Evolutionary conservation across 2,329 filamentous ascomycete genomes (phyloP).

Genomic region (Xylaria sp.): DNA sequence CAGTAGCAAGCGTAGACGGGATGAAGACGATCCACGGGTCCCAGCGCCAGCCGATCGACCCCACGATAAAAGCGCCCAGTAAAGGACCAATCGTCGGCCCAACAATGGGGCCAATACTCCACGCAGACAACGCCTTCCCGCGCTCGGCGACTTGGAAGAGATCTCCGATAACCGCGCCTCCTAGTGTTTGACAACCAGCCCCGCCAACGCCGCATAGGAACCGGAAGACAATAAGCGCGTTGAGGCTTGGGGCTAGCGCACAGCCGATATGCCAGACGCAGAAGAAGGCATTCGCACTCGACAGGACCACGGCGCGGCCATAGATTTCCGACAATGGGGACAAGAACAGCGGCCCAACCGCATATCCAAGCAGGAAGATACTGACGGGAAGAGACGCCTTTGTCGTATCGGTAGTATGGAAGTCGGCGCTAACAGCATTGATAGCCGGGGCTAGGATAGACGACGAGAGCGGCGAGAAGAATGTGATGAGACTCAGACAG

Average conservation of each 20-base stretch:
- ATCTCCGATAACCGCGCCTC: slow-evolving; percentile 66
- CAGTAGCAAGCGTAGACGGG: slow-evolving; percentile 51
- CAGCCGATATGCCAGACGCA: slow-evolving; percentile 72
- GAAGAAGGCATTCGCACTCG: slow-evolving; percentile 68
- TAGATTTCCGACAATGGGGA: slow-evolving; percentile 73
- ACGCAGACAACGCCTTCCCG: slow-evolving; percentile 62
- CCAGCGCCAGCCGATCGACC: slow-evolving; percentile 65
- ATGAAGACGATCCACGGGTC: slow-evolving; percentile 65
- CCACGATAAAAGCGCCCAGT: slow-evolving; percentile 61
- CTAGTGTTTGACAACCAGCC: slow-evolving; percentile 64
- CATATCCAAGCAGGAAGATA: slow-evolving; percentile 71
- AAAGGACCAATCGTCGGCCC: slow-evolving; percentile 62
- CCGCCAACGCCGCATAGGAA: slow-evolving; percentile 70
- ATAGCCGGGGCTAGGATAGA: slow-evolving; percentile 68
- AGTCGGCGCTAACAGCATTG: slow-evolving; percentile 56
- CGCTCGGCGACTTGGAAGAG: slow-evolving; percentile 61
- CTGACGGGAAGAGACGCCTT: slow-evolving; percentile 66
- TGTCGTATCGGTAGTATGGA: slow-evolving; percentile 56
- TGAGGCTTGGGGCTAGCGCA: slow-evolving; percentile 66
- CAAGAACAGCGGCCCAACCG: slow-evolving; percentile 66
- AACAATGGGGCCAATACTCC: slow-evolving; percentile 59
- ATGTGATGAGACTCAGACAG: slow-evolving; percentile 69
- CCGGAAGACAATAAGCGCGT: slow-evolving; percentile 67
- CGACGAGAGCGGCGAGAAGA: slow-evolving; percentile 73
- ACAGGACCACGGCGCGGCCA: slow-evolving; percentile 68